These are phyloP conservation scores for Petunia hybrid DNA, from an alignment of 305 asterid species.

Conservation along the genomic window DNA sequence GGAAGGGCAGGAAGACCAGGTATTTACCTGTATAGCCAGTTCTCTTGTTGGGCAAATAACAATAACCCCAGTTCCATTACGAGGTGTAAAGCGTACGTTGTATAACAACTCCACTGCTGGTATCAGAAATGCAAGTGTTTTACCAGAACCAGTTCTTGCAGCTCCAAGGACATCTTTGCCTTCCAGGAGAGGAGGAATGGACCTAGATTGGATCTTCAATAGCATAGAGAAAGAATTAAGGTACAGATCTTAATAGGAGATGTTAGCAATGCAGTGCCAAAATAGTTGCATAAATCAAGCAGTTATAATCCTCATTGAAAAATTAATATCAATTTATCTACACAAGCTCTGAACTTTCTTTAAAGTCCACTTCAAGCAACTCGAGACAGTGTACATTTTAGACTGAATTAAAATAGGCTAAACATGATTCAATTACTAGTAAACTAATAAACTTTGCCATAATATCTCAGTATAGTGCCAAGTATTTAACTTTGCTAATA, in stretches of 20 bases:
- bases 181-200: conserved; percentile 83
- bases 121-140: conserved; percentile 87
- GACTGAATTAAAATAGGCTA: not conserved
- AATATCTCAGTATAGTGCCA: not conserved
- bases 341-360: not conserved
- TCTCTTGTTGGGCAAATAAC: conserved; percentile 97
- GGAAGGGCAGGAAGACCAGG: not conserved
- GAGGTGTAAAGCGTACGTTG: conserved; percentile 62
- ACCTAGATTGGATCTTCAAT: conserved; percentile 84
- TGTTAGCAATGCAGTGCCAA: not conserved
- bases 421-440: not conserved
- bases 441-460: not conserved
- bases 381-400: not conserved
- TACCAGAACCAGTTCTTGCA: conserved; percentile 98
- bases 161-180: conserved; percentile 97
- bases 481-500: not conserved
- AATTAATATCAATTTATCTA: not conserved
- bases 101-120: conserved; percentile 86
- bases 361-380: not conserved
- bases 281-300: not conserved
- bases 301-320: not conserved
- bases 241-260: not conserved
- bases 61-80: conserved; percentile 91
- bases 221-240: conserved; percentile 26
- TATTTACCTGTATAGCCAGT: conserved; percentile 83